phyloP scores from a whole-genome alignment of 805 yeast genomes.

The Metschnikowia lachancei region DNA sequence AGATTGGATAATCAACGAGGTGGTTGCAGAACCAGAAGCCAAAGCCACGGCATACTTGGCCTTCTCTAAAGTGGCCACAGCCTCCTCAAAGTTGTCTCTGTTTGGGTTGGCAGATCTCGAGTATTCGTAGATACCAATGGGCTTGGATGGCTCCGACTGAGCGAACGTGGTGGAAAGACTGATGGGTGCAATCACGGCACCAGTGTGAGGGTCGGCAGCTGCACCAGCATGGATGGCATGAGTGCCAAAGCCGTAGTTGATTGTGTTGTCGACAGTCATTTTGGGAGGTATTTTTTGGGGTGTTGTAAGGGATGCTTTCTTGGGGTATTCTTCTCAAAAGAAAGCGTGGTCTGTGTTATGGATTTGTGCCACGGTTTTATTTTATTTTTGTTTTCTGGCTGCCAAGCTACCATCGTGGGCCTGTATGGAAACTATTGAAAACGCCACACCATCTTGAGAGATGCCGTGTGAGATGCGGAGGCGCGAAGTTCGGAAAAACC shows the following conservation, averaged over 20 bases:
- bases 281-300: background rate
- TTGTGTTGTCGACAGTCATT: slow-evolving; percentile 41
- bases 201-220: slow-evolving; percentile 65
- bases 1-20: slow-evolving; percentile 72
- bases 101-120: slow-evolving; percentile 85
- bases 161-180: slow-evolving; percentile 84
- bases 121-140: slow-evolving; percentile 77
- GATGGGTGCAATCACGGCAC: slow-evolving; percentile 84
- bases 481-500: background rate
- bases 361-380: background rate
- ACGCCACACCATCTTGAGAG: slow-evolving; percentile 5
- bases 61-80: slow-evolving; percentile 74
- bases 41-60: slow-evolving; percentile 76
- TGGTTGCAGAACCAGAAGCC: slow-evolving; percentile 83
- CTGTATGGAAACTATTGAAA: slow-evolving; percentile 1
- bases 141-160: slow-evolving; percentile 72
- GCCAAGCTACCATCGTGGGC: background rate
- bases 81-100: slow-evolving; percentile 76
- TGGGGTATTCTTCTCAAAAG: background rate
- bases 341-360: slow-evolving; percentile 1
- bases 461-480: slow-evolving; percentile 7
- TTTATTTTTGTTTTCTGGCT: background rate
- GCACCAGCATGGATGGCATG: slow-evolving; percentile 84
- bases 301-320: background rate
- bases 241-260: slow-evolving; percentile 62